These are phyloP conservation scores for Diaporthe capsici DNA, from an alignment of 2,329 filamentous ascomycete genomes.

Conservation along the genomic window DNA sequence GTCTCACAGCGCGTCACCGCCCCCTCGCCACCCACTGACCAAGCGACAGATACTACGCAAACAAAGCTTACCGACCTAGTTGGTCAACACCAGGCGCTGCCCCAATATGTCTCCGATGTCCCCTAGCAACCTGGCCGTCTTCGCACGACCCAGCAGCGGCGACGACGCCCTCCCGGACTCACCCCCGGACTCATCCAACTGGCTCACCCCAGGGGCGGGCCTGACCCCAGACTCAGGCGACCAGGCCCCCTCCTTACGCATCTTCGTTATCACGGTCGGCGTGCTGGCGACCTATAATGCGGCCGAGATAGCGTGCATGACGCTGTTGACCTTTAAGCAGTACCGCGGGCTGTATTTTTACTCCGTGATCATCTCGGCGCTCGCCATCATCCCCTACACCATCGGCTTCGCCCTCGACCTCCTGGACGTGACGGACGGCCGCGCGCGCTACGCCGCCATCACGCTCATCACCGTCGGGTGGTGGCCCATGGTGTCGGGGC, in stretches of 20 bases:
- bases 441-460: conserved; percentile 20
- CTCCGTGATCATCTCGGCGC: conserved; percentile 2
- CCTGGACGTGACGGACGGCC: background rate
- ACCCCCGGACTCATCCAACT: background rate
- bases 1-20: background rate
- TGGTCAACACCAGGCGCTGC: background rate
- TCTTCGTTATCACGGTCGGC: conserved; percentile 19
- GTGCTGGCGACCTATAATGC: conserved; percentile 30
- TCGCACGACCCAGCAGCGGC: background rate
- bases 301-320: conserved; percentile 24
- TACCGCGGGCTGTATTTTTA: conserved; percentile 37
- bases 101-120: conserved; percentile 10
- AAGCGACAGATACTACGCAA: background rate
- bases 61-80: background rate
- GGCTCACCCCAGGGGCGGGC: conserved; percentile 24
- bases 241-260: background rate
- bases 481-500: conserved; percentile 35
- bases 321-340: conserved; percentile 20
- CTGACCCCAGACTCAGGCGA: conserved; percentile 16
- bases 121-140: background rate
- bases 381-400: conserved; percentile 36
- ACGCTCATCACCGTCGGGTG: conserved; percentile 31
- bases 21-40: background rate
- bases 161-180: conserved; percentile 9
- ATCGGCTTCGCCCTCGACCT: conserved; percentile 27